phyloP scores from a whole-genome alignment of 108 stramenopile species.

The Conticribra guillardii region DNA sequence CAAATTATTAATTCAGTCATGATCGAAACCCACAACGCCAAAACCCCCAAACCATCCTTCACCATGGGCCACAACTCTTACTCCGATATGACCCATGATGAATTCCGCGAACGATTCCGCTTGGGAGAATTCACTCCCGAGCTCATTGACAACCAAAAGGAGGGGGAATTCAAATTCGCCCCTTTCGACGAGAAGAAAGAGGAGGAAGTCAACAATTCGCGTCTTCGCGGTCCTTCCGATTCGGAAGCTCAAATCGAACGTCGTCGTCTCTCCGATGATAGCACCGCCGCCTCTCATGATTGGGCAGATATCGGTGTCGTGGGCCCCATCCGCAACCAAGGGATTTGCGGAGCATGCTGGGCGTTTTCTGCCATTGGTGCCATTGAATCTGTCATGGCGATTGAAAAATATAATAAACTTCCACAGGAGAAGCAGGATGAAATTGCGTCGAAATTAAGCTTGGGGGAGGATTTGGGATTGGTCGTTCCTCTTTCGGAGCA shows the following conservation, averaged over 20 bases:
- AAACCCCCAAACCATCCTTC: conserved; percentile 60
- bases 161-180: conserved; percentile 40
- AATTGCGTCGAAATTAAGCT: background rate
- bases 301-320: conserved; percentile 86
- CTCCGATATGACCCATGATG: conserved; percentile 89
- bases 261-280: conserved; percentile 16
- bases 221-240: conserved; percentile 14
- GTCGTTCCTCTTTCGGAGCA: conserved; percentile 90
- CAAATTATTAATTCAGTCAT: conserved; percentile 50
- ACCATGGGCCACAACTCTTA: conserved; percentile 90
- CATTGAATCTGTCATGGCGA: conserved; percentile 91
- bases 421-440: background rate
- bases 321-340: conserved; percentile 93
- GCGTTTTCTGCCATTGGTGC: conserved; percentile 95
- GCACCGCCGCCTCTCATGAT: conserved; percentile 61
- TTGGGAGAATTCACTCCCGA: conserved; percentile 57
- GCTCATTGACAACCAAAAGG: conserved; percentile 31
- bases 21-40: conserved; percentile 89
- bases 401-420: conserved; percentile 54
- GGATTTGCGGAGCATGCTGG: conserved; percentile 92
- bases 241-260: background rate
- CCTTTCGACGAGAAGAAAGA: conserved; percentile 16
- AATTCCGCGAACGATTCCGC: conserved; percentile 71
- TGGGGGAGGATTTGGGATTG: conserved; percentile 55
- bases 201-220: conserved; percentile 1